Evolutionary conservation across 192 early-diverging fungal genomes (phyloP).

Genomic region (Jimgerdemannia lactiflua): DNA sequence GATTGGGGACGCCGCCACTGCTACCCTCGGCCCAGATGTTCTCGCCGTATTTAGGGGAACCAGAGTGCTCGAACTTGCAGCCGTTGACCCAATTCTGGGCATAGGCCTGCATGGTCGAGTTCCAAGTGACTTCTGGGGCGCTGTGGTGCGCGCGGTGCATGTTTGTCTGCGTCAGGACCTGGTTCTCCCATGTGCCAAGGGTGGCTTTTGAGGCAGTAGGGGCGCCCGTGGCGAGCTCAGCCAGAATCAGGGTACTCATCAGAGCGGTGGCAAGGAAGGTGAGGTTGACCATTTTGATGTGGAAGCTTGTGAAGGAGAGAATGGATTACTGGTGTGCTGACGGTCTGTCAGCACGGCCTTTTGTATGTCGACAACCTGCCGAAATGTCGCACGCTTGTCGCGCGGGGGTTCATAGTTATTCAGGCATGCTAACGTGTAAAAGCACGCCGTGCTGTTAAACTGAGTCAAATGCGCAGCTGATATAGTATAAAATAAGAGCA

Average conservation of each 20-base stretch:
- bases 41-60: constrained; percentile 12
- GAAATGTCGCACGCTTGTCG: no score
- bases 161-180: constrained; percentile 38
- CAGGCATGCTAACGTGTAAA: no score
- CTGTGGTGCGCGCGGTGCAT: constrained; percentile 33
- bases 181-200: constrained; percentile 16
- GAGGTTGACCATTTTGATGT: background rate
- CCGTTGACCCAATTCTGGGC: constrained; percentile 36
- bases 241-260: no score
- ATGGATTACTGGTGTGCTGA: no score
- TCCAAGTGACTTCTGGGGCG: constrained; percentile 38
- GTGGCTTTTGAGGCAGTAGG: background rate
- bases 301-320: no score
- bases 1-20: background rate
- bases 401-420: no score
- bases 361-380: no score
- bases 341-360: no score
- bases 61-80: constrained; percentile 42
- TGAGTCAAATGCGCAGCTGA: no score
- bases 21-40: background rate
- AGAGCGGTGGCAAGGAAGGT: background rate
- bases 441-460: no score
- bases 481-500: no score
- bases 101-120: constrained; percentile 21
- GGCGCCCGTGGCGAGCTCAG: no score